Evolutionary conservation across 2,329 filamentous ascomycete species (phyloP).

Genomic region (Claviceps arundinis): DNA sequence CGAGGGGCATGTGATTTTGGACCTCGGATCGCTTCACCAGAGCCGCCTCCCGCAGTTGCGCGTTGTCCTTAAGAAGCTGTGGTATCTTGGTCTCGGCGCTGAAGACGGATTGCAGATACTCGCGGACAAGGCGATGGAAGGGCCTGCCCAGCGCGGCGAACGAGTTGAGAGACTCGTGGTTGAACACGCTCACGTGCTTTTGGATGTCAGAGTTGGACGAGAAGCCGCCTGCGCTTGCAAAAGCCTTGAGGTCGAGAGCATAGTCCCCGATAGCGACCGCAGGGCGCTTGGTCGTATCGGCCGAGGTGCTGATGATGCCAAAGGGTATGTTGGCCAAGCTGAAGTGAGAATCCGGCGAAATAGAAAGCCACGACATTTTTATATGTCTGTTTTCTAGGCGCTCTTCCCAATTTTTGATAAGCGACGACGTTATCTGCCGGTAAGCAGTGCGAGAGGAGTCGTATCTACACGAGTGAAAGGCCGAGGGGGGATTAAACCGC

Average conservation of each 20-base stretch:
- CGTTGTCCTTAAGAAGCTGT: slow-evolving; percentile 22
- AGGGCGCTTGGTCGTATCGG: slow-evolving; percentile 42
- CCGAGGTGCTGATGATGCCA: slow-evolving; percentile 58
- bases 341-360: slow-evolving; percentile 31
- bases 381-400: background rate
- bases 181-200: slow-evolving; percentile 15
- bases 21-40: slow-evolving; percentile 28
- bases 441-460: background rate
- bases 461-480: background rate
- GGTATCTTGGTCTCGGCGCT: slow-evolving; percentile 36
- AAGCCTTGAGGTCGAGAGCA: slow-evolving; percentile 55
- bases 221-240: slow-evolving; percentile 35
- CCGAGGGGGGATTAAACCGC: background rate
- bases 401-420: no score
- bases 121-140: slow-evolving; percentile 56
- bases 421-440: background rate
- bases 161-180: slow-evolving; percentile 16
- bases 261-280: slow-evolving; percentile 62
- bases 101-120: slow-evolving; percentile 50
- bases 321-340: slow-evolving; percentile 74
- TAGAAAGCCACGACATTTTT: slow-evolving; percentile 14
- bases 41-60: slow-evolving; percentile 15
- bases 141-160: slow-evolving; percentile 45
- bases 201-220: slow-evolving; percentile 13
- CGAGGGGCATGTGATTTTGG: slow-evolving; percentile 59